Conservation (phyloP, 164 flowering plant genomes). For the Litsea cubeba region DNA sequence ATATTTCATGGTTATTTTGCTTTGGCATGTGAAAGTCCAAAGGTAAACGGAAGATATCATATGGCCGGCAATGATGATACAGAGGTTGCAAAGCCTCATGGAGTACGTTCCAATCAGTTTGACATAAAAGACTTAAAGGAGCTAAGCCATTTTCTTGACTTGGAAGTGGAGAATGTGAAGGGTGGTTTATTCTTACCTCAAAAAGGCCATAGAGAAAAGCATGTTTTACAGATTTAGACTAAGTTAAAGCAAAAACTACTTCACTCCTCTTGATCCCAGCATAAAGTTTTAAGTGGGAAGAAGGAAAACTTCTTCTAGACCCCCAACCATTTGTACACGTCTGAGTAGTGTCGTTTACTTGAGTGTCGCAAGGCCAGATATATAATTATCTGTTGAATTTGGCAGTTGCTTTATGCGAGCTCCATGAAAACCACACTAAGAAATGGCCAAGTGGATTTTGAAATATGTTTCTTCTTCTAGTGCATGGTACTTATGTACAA, state of each 20-base stretch:
- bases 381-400: not conserved
- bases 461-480: no score
- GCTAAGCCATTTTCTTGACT: constrained; percentile 12
- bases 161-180: constrained; percentile 8
- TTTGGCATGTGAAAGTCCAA: no score
- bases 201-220: constrained; percentile 4
- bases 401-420: not conserved
- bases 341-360: not conserved
- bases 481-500: no score
- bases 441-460: not conserved
- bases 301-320: not conserved
- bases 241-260: not conserved
- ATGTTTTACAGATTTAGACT: not conserved
- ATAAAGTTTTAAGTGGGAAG: not conserved
- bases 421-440: not conserved
- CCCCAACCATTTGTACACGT: not conserved
- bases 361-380: not conserved
- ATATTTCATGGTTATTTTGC: no score
- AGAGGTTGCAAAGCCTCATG: no score
- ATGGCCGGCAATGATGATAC: no score
- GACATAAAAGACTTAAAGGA: constrained; percentile 20
- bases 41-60: no score
- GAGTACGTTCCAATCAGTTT: not conserved
- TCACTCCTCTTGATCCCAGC: not conserved
- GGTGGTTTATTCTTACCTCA: constrained; percentile 12